Evolutionary conservation across 192 early-diverging fungal species (phyloP).

Genomic region (Gigaspora rosea): DNA sequence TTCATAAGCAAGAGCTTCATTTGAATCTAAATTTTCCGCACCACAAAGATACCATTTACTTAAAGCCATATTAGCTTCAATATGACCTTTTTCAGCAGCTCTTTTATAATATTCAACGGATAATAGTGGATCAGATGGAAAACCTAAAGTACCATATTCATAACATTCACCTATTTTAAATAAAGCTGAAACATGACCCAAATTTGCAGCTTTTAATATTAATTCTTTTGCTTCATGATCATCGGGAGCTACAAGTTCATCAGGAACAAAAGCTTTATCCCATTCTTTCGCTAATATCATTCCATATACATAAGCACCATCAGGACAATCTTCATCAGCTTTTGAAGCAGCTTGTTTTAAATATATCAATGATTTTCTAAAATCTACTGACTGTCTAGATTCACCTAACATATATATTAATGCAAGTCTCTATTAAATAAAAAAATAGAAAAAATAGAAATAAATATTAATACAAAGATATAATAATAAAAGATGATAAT

Average conservation of each 20-base stretch:
- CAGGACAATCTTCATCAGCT: conserved; percentile 66
- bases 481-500: neutral
- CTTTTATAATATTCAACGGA: conserved; percentile 79
- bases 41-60: conserved; percentile 86
- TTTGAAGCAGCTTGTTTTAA: conserved; percentile 77
- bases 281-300: conserved; percentile 78
- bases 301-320: conserved; percentile 77
- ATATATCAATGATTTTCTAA: conserved; percentile 81
- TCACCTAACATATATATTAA: conserved; percentile 74
- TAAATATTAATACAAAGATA: neutral
- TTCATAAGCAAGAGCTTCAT: conserved; percentile 75
- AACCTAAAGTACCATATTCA: conserved; percentile 77
- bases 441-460: conserved; percentile 2
- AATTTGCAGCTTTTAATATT: conserved; percentile 68
- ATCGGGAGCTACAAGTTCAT: conserved; percentile 70
- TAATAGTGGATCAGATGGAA: conserved; percentile 61
- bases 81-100: conserved; percentile 77
- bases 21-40: conserved; percentile 60
- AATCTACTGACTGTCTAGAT: conserved; percentile 64
- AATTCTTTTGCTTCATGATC: conserved; percentile 73
- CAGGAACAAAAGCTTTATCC: conserved; percentile 54
- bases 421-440: conserved; percentile 64
- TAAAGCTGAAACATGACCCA: conserved; percentile 73
- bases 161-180: conserved; percentile 79
- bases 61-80: conserved; percentile 84